A percentile compares a stretch with the other conserved stretches of the same genome.
Conservation (phyloP, 495 filamentous ascomycete genomes). For the Penicillium odoratum region DNA sequence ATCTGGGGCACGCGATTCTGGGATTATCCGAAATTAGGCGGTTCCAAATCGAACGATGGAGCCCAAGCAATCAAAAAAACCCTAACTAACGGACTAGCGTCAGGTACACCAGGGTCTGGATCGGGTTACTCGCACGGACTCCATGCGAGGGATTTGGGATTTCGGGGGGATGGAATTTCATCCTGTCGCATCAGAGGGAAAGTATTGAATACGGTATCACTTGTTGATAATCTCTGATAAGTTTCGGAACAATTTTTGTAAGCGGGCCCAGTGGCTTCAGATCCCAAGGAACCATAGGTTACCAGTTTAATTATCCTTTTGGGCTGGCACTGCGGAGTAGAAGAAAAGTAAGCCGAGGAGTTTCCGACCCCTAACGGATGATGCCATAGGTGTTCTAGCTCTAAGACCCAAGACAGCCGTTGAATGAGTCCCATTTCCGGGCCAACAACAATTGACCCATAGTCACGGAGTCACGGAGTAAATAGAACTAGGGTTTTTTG, state of each 20-base stretch:
- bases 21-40: slow-evolving; percentile 25
- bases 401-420: background rate
- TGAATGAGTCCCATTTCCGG: background rate
- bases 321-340: background rate
- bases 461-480: background rate
- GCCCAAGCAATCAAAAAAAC: slow-evolving; percentile 10
- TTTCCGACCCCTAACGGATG: background rate
- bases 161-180: slow-evolving; percentile 1
- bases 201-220: background rate
- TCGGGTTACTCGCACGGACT: slow-evolving; percentile 4
- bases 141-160: slow-evolving; percentile 2
- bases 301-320: background rate
- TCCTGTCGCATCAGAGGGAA: slow-evolving; percentile 3
- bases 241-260: background rate
- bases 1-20: slow-evolving; percentile 10
- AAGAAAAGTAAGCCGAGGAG: background rate
- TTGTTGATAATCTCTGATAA: background rate
- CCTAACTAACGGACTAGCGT: slow-evolving; percentile 9
- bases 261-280: background rate
- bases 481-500: background rate
- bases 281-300: background rate
- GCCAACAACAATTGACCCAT: background rate
- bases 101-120: slow-evolving; percentile 8
- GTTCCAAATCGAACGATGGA: slow-evolving; percentile 24
- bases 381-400: background rate